These are phyloP conservation scores for Fusarium ramigenum DNA, from an alignment of 2,329 filamentous ascomycete genomes.

Conservation along the genomic window DNA sequence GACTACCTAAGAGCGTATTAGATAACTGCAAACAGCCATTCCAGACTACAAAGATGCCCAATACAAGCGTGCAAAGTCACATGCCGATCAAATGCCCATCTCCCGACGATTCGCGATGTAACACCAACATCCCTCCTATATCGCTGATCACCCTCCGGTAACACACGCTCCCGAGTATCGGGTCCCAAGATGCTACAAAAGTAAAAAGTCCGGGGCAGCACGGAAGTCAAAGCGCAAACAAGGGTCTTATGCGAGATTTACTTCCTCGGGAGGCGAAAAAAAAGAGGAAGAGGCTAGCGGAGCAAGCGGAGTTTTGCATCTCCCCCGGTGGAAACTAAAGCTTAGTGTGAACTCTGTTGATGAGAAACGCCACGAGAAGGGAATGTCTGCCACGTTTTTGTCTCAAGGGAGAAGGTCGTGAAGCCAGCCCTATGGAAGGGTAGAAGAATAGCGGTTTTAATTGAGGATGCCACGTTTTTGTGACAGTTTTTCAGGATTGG, in stretches of 20 bases:
- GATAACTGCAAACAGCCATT: neutral
- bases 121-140: neutral
- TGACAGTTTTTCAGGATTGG: neutral
- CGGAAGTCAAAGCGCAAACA: constrained; percentile 1
- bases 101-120: neutral
- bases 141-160: neutral
- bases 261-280: neutral
- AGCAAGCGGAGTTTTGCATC: neutral
- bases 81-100: neutral
- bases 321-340: neutral
- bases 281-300: neutral
- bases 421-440: neutral
- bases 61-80: neutral
- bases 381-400: neutral
- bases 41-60: neutral
- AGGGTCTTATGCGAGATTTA: neutral
- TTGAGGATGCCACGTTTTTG: neutral
- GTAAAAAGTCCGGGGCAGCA: neutral
- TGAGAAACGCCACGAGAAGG: neutral
- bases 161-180: neutral
- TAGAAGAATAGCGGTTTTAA: fast-evolving
- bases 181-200: neutral
- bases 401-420: neutral
- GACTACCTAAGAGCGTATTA: neutral
- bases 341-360: neutral